phyloP scores from a whole-genome alignment of 768 basidiomycete species.

The Tylopilus rubrobrunneus region DNA sequence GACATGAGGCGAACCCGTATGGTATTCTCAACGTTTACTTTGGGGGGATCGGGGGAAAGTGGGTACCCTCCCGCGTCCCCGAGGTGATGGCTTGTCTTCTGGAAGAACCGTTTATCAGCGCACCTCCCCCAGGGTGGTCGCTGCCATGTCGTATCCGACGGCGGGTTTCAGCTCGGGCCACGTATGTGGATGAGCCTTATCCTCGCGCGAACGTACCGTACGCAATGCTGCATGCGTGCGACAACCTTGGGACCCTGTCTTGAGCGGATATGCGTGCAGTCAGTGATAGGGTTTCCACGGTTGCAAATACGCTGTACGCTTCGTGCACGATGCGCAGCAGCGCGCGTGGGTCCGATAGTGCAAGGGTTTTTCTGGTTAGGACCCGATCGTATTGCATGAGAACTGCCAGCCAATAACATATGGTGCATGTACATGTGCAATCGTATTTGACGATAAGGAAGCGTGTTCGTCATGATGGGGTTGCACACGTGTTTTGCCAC shows the following conservation, averaged over 20 bases:
- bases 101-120: conserved; percentile 12
- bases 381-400: not conserved
- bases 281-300: conserved; percentile 6
- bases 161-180: not conserved
- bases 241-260: not conserved
- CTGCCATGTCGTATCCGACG: conserved; percentile 2
- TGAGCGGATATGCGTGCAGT: not conserved
- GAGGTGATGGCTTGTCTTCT: conserved; percentile 29
- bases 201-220: not conserved
- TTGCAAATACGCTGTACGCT: conserved; percentile 10
- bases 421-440: conserved; percentile 1
- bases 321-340: not conserved
- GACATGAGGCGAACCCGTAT: conserved; percentile 16
- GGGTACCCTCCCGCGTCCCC: conserved; percentile 24
- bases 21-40: conserved; percentile 4
- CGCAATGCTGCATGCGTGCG: not conserved
- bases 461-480: conserved; percentile 7
- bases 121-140: conserved; percentile 1
- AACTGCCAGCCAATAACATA: not conserved
- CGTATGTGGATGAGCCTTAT: not conserved
- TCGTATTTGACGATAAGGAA: conserved; percentile 29
- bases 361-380: not conserved
- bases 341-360: not conserved
- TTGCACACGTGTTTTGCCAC: conserved; percentile 21
- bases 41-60: conserved; percentile 17